Evolutionary conservation across 1,284 basidiomycete genomes (phyloP), one percentile per base, ranked within the genome.

Genomic region (Gomphus bonarii): DNA sequence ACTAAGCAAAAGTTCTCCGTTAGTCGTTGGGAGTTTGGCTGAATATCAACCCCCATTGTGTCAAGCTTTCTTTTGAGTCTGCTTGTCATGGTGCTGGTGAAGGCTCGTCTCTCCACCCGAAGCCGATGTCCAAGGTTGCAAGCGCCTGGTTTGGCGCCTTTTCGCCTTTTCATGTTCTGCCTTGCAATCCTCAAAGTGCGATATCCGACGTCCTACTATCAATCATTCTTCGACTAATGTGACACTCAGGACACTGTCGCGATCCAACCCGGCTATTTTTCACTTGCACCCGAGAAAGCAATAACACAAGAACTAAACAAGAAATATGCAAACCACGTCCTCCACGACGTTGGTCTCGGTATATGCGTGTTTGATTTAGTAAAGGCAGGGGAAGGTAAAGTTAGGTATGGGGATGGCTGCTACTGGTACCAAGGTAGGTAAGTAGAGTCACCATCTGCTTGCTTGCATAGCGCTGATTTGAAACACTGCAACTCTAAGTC

Each of bases 341-440:
- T 97, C n/a, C 88, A 92, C 62, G 88, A 92, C 61, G 87, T 95
- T 51, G 95, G 95, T 0, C 78, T 98, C 16, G 94, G 91, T 64
- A 80, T 98, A 56, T 88, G 84, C 55, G 81, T 94, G 0, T 95
- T 92, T 62, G 95, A 98, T 68, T 73, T 98, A 25, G 75, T 85
- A 0, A 81, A 90, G 62, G 88, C 85, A 1, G 86, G 91, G 10
- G 93, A 97, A 66, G 95, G 95, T 2, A 93, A 88, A 61, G 85
- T 98, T 10, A 79, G 93, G 30, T 97, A 95, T 68, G 95, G 95
- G 0, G 95, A 99, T 69, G 95, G 95, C 0, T 86, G 86, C 67
- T 75, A 95, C 65, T 98, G 92, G 84, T 94, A 98, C 69, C 92
- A 91, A 76, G 82, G 93, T 92, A 57, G 63, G 80, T 68, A 1